phyloP scores from a whole-genome alignment of 805 yeast species.

The Kodamaea hsintzibuensis region DNA sequence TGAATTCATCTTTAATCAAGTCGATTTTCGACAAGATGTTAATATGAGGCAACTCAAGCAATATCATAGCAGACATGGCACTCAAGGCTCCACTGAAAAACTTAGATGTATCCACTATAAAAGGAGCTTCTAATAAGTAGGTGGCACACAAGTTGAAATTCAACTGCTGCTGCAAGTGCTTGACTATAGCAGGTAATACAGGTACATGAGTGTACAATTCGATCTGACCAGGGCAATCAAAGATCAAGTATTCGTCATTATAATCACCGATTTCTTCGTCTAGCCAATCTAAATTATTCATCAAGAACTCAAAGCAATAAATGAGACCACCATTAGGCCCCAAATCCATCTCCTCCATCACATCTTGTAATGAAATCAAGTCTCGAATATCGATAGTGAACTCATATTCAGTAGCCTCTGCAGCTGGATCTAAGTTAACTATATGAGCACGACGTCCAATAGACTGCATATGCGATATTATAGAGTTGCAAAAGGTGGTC shows the following conservation, averaged over 20 bases:
- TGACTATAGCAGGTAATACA: slow-evolving; percentile 83
- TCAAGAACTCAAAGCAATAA: slow-evolving; percentile 88
- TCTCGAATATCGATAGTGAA: slow-evolving; percentile 92
- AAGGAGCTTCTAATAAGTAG: slow-evolving; percentile 90
- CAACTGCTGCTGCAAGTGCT: slow-evolving; percentile 75
- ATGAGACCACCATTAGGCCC: slow-evolving; percentile 96
- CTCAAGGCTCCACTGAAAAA: slow-evolving; percentile 93
- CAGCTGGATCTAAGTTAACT: slow-evolving; percentile 96
- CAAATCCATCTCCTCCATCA: slow-evolving; percentile 87
- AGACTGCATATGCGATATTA: slow-evolving; percentile 84
- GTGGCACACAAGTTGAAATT: slow-evolving; percentile 91
- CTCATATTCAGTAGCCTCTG: slow-evolving; percentile 88
- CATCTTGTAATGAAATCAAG: slow-evolving; percentile 86
- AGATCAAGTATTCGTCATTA: slow-evolving; percentile 89
- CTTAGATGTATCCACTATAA: slow-evolving; percentile 85
- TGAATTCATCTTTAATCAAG: slow-evolving; percentile 74
- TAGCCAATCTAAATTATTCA: slow-evolving; percentile 92
- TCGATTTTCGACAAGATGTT: slow-evolving; percentile 88
- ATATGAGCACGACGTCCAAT: slow-evolving; percentile 92
- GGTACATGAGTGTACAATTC: slow-evolving; percentile 95
- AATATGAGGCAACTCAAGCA: slow-evolving; percentile 91
- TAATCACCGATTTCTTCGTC: slow-evolving; percentile 96
- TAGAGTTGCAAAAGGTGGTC: slow-evolving; percentile 87
- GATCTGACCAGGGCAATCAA: slow-evolving; percentile 97
- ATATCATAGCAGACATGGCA: slow-evolving; percentile 98